Base-by-base conservation (phyloP, 2,329 filamentous ascomycete genomes). In the Graphilbum fragrans region DNA sequence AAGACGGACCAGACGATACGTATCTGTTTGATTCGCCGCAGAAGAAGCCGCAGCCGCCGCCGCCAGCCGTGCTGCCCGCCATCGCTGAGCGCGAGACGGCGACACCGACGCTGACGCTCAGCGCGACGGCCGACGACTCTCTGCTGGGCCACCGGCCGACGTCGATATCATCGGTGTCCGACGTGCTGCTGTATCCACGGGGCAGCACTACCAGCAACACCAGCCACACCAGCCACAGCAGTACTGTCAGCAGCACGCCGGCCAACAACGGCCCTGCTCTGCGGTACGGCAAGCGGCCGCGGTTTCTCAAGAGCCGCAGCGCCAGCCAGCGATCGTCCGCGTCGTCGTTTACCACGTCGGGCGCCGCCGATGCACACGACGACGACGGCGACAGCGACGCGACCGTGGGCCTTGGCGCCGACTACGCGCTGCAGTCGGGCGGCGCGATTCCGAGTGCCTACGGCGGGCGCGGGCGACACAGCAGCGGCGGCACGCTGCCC, bases 391-490 rank as follows among this genome's bases (percentile, higher is more conserved):
- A 75, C n/a, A 90, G 80, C 53, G 86, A 93, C 49, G 72, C 71
- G 4, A 87, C 83, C 5, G 65, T 86, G 17, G 81, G 67, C 7
- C 53, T 67, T 10, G 67, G 82, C 7, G 77, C 78, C 9, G 87
- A 94, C 57, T 92, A 82, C 59, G 83, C 85, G 20, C 65, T 93
- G 29, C 85, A 93, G 53, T 84, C 85, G 2, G 86, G 85, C 17
- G 85, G 86, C 21, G 82, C 85, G 12, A 66, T 76, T 5, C 77
- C 85, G 2, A 31, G 29, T 16, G 29, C 11, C 14, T 10, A 16
- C 8, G 7, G 14, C 29, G 29, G 29, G 6, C 11, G 11, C 29
- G 29, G 29, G 29, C 29, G 29, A 16, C 29, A 16, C 11, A 10
- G 5, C 11, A 16, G 7, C 29, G 74, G 70, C 55, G 69, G 73